Evolutionary conservation across 371 early-diverging fungal genomes (phyloP).

Genomic region (Mortierella sp.): DNA sequence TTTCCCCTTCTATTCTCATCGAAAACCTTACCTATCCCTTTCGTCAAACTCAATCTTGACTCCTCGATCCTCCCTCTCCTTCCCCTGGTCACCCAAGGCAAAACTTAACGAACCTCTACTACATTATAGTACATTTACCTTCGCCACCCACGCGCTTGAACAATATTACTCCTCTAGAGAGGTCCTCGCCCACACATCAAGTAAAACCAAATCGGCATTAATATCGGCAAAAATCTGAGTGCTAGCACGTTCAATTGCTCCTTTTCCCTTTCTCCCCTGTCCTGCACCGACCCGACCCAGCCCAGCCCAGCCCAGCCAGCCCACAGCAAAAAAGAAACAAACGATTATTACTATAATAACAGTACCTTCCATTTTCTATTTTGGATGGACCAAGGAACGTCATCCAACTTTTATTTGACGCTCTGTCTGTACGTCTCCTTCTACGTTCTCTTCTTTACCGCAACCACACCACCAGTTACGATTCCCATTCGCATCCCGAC

Average conservation of each 20-base stretch:
- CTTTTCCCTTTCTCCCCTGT: not conserved
- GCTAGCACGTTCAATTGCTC: not conserved
- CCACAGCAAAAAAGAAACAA: too few relatives aligned
- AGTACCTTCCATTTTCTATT: not conserved
- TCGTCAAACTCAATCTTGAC: not conserved
- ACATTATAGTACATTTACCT: not conserved
- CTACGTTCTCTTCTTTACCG: slow-evolving; percentile 54
- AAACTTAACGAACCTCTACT: not conserved
- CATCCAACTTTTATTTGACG: slow-evolving; percentile 55
- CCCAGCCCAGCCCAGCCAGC: not conserved
- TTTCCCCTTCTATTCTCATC: slow-evolving; percentile 7
- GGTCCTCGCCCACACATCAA: not conserved
- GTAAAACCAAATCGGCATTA: not conserved
- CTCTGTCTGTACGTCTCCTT: slow-evolving; percentile 57
- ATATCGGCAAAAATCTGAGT: not conserved
- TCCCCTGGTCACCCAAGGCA: not conserved
- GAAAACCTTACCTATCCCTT: slow-evolving; percentile 24
- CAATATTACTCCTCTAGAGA: not conserved
- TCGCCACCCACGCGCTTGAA: not conserved
- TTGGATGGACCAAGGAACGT: slow-evolving; percentile 52
- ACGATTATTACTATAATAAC: not conserved
- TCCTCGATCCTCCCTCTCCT: slow-evolving; percentile 1
- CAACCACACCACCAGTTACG: slow-evolving; percentile 6
- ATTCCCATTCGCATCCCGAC: slow-evolving; percentile 25
- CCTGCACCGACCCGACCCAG: not conserved